Evolutionary conservation across 2,329 filamentous ascomycete genomes (phyloP).

Genomic region (Coniella vitis): DNA sequence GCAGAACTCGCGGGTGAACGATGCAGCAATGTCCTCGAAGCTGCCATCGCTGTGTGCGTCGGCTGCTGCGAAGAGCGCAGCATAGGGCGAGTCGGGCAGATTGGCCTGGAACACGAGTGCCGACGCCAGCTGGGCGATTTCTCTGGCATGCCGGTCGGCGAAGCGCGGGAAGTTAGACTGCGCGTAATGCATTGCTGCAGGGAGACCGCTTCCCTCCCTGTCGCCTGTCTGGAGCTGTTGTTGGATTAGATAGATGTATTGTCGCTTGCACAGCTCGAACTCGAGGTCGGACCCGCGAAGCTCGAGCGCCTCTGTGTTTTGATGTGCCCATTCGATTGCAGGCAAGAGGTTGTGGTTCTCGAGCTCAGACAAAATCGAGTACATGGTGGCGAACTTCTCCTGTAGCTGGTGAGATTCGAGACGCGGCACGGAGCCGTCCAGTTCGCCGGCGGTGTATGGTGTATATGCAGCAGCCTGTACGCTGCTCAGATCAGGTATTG

Average conservation of each 20-base stretch:
- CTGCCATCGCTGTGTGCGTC: constrained; percentile 40
- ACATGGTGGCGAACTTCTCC: constrained; percentile 81
- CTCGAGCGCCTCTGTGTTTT: constrained; percentile 66
- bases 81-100: constrained; percentile 70
- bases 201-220: constrained; percentile 52
- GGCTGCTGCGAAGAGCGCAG: constrained; percentile 57
- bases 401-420: constrained; percentile 65
- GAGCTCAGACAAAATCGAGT: constrained; percentile 74
- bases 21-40: constrained; percentile 78
- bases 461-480: background rate
- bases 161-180: constrained; percentile 68
- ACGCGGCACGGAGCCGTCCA: constrained; percentile 26
- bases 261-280: constrained; percentile 85
- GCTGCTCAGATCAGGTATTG: constrained; percentile 1
- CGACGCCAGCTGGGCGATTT: constrained; percentile 74
- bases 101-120: constrained; percentile 77
- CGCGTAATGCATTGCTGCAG: constrained; percentile 70
- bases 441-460: constrained; percentile 7
- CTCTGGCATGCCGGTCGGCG: constrained; percentile 63
- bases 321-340: constrained; percentile 79
- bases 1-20: constrained; percentile 93
- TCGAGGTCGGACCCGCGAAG: constrained; percentile 84
- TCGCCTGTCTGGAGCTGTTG: constrained; percentile 30
- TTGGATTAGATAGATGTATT: constrained; percentile 84
- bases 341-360: constrained; percentile 68